A percentile compares a stretch with the other conserved stretches of the same genome.
Evolutionary conservation across 2,329 filamentous ascomycete genomes (phyloP).

Genomic region (Diaporthe vexans): DNA sequence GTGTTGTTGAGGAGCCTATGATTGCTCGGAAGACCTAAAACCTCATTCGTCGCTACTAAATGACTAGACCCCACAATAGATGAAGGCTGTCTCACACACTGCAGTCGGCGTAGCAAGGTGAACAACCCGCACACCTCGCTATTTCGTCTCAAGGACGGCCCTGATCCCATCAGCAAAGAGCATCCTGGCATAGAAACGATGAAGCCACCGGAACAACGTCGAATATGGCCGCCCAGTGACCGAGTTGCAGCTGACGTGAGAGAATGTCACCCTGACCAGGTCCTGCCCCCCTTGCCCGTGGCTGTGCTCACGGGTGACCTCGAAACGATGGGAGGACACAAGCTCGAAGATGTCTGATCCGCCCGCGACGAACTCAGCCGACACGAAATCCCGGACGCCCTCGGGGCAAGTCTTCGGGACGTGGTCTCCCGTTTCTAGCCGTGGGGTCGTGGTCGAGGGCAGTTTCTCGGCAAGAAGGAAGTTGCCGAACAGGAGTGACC

Average conservation of each 20-base stretch:
- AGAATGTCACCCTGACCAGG: constrained; percentile 15
- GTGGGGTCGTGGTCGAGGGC: background rate
- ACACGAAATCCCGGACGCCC: background rate
- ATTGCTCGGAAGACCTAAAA: no score
- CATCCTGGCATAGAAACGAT: constrained; percentile 9
- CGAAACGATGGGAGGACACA: constrained; percentile 29
- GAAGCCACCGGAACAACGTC: background rate
- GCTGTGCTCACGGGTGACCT: background rate
- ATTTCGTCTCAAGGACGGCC: background rate
- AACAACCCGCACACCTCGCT: background rate
- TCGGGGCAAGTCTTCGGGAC: background rate
- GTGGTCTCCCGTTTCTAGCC: background rate
- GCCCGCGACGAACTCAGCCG: constrained; percentile 14
- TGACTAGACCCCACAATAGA: no score
- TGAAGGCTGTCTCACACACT: no score
- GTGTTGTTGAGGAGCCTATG: no score
- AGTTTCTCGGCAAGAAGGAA: constrained; percentile 10
- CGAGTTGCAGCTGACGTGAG: constrained; percentile 26
- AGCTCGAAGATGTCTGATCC: constrained; percentile 8
- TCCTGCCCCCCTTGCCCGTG: background rate
- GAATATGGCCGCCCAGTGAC: constrained; percentile 6
- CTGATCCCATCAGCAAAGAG: constrained; percentile 3
- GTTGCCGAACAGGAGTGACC: constrained; percentile 26
- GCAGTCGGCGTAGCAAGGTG: no score
- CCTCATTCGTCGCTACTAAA: no score